phyloP scores from a whole-genome alignment of 2,329 filamentous ascomycete species.

The Phoma sp. region DNA sequence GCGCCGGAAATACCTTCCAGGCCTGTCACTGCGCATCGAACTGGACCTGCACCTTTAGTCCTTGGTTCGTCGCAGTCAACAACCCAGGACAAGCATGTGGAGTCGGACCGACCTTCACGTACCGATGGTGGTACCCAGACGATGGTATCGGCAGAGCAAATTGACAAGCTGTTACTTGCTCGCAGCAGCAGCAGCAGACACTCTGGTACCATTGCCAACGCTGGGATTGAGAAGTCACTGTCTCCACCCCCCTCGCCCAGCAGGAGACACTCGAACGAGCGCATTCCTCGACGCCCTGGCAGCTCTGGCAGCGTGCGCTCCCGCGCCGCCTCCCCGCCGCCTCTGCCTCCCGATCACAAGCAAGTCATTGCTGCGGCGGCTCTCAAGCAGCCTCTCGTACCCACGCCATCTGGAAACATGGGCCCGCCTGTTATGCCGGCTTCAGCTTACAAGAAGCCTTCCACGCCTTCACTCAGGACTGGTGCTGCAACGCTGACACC shows the following conservation, averaged over 20 bases:
- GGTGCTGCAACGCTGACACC: slow-evolving; percentile 56
- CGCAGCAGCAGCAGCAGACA: slow-evolving; percentile 51
- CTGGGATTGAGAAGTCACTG: slow-evolving; percentile 39
- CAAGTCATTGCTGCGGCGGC: slow-evolving; percentile 82
- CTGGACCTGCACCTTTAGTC: slow-evolving; percentile 28
- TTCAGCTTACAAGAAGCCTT: slow-evolving; percentile 68
- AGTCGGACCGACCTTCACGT: slow-evolving; percentile 26
- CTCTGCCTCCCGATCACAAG: slow-evolving; percentile 82
- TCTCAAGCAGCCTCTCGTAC: slow-evolving; percentile 56
- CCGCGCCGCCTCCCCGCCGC: slow-evolving; percentile 65
- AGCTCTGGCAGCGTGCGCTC: slow-evolving; percentile 74
- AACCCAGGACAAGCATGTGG: slow-evolving; percentile 44
- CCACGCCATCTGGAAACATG: slow-evolving; percentile 65
- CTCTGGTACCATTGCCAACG: slow-evolving; percentile 37
- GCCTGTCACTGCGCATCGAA: slow-evolving; percentile 41
- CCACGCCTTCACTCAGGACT: slow-evolving; percentile 52
- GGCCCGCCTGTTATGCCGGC: slow-evolving; percentile 85
- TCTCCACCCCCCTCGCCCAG: slow-evolving; percentile 47
- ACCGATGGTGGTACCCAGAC: slow-evolving; percentile 83
- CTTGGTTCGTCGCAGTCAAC: slow-evolving; percentile 54
- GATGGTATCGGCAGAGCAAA: slow-evolving; percentile 78
- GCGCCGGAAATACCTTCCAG: slow-evolving; percentile 39
- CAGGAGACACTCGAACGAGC: slow-evolving; percentile 41
- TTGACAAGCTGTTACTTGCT: slow-evolving; percentile 75
- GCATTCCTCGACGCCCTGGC: slow-evolving; percentile 65